Conservation (phyloP, 164 flowering plant species). For the Paratinospora sagittata region DNA sequence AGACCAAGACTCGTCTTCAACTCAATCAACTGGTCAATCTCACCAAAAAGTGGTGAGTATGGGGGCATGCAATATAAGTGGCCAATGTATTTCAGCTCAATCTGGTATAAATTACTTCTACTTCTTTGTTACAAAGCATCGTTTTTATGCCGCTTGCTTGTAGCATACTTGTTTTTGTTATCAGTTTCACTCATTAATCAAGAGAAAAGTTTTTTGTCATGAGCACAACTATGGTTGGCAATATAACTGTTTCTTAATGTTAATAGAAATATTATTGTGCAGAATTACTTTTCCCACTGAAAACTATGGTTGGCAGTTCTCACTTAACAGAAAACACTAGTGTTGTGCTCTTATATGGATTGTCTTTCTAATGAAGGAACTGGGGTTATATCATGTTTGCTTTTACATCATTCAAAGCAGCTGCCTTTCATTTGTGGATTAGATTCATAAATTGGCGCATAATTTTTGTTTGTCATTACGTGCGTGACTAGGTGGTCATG, state of each 20-base stretch:
- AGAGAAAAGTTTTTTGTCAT: not conserved
- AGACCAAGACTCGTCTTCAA: slow-evolving; percentile 49
- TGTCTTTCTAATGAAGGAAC: not conserved
- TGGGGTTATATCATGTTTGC: not conserved
- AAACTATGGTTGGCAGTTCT: too few relatives aligned
- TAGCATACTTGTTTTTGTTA: not conserved
- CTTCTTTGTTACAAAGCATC: not conserved
- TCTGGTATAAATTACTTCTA: slow-evolving; percentile 37
- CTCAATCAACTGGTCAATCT: slow-evolving; percentile 53
- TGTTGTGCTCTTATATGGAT: not conserved
- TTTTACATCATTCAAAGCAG: not conserved
- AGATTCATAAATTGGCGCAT: not conserved
- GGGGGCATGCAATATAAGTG: slow-evolving; percentile 30
- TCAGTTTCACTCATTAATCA: not conserved
- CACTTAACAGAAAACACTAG: not conserved
- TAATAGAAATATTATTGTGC: not conserved
- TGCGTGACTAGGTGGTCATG: too few relatives aligned
- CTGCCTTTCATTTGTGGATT: not conserved
- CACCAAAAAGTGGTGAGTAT: slow-evolving; percentile 27
- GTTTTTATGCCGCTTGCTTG: not conserved
- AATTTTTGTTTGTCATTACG: not conserved
- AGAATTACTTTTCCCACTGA: not conserved
- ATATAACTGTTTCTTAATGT: not conserved
- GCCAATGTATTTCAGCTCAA: slow-evolving; percentile 45
- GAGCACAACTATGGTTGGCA: not conserved